These are phyloP conservation scores for Verticillium dahliae DNA, from an alignment of 2,329 filamentous ascomycete genomes.

Conservation along the genomic window DNA sequence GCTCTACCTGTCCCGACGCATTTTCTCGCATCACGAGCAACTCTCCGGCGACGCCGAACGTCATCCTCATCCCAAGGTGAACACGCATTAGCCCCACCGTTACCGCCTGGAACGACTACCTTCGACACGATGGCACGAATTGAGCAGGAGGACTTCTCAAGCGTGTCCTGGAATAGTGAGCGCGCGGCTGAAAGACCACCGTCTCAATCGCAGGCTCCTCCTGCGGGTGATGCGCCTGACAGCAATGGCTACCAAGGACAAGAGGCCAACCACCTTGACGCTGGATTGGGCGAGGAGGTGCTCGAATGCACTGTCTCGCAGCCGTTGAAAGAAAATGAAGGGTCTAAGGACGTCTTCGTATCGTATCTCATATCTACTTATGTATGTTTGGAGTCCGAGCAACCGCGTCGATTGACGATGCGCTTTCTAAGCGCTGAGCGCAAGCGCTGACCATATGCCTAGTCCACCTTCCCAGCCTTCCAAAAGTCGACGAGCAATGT, in stretches of 20 bases:
- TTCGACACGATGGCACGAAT: constrained; percentile 34
- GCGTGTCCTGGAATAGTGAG: constrained; percentile 70
- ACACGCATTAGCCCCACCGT: constrained; percentile 8
- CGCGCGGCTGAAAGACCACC: constrained; percentile 20
- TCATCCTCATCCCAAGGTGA: neutral
- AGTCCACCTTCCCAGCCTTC: constrained; percentile 95
- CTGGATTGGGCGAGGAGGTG: constrained; percentile 62
- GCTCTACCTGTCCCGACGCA: neutral
- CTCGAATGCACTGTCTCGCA: constrained; percentile 78
- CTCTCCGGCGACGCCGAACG: neutral
- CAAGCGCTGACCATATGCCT: constrained; percentile 9
- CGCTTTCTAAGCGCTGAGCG: neutral
- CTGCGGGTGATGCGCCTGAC: constrained; percentile 10
- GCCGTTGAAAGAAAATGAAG: constrained; percentile 91
- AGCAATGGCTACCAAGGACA: constrained; percentile 31
- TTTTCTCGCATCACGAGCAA: neutral
- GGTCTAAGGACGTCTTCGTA: constrained; percentile 92
- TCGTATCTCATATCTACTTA: constrained; percentile 91
- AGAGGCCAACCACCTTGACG: constrained; percentile 48
- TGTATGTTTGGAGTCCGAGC: constrained; percentile 38
- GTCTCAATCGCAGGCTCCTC: constrained; percentile 19
- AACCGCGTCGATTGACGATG: constrained; percentile 1
- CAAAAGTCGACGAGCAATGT: constrained; percentile 73
- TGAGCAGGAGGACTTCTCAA: constrained; percentile 69
- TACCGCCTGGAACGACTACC: constrained; percentile 5